Evolutionary conservation across 495 filamentous ascomycete species (phyloP), one percentile per base, ranked within the genome.

Genomic region (Penicillium simplicissimum): DNA sequence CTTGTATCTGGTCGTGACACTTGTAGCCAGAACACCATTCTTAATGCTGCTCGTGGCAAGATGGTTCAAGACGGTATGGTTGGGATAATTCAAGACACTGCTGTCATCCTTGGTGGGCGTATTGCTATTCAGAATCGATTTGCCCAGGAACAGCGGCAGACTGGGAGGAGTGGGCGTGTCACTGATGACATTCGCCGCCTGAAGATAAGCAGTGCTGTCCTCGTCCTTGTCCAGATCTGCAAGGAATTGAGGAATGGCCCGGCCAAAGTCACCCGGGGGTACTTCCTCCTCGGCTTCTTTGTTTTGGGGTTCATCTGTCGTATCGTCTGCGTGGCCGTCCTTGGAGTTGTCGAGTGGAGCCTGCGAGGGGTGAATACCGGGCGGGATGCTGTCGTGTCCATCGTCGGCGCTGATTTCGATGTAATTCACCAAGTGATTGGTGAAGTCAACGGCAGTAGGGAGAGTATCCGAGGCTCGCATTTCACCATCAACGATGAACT

Each of bases 31-130:
- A 31, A 98, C 90, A 57, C 91, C 90, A 60, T 96, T 90, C 76
- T 96, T 97, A 74, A 98, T 98, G 74, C 93, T 97, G 79, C 93
- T 97, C 4, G 95, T 98, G n/a, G 94, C 94, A 49, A 98, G 79
- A 73, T 98, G 95, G 65, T 98, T 98, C 64, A 98, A 76, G 28
- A 98, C 92, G 3, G 95, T 97, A 64, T 98, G 95, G 66, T 98
- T 98, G 14, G 95, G 95, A 80, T 97, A 93, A 54, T 88, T 93
- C 40, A 98, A 76, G 45, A 98, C 96, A 76, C 93, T 96, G 74
- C 91, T 96, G 71, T 98, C 95, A 75, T 98, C 95, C 77, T 97
- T 98, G 81, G 96, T 93, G 2, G 92, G 85, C 8, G 88, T 94
- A 8, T 85, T 88, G 45, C 90, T 89, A 71, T 98, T 98, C 59